Conservation (phyloP, 1,284 basidiomycete species). For the Tetrapyrgos nigripes region DNA sequence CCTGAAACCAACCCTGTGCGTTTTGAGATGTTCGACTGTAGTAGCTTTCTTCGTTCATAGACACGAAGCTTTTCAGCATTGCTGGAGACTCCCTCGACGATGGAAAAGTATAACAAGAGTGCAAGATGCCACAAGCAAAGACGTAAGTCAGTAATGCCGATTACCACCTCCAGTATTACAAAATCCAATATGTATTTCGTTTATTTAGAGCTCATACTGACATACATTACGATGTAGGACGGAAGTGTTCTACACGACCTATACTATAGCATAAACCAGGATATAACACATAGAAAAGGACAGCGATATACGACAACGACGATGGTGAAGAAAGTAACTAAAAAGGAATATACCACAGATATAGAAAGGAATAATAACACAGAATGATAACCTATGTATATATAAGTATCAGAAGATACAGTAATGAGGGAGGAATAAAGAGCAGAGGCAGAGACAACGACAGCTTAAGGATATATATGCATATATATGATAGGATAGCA, state of each 20-base stretch:
- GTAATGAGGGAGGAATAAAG: background rate
- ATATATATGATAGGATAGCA: constrained; percentile 3
- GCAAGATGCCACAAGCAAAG: too few species aligned
- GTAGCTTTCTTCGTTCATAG: too few species aligned
- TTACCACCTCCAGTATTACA: too few species aligned
- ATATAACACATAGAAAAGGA: background rate
- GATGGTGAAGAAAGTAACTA: background rate
- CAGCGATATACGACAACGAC: constrained; percentile 3
- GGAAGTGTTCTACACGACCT: constrained; percentile 22
- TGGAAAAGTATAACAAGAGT: too few species aligned
- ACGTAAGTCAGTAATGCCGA: too few species aligned
- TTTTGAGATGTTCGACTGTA: too few species aligned
- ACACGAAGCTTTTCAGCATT: too few species aligned
- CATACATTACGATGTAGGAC: constrained; percentile 12
- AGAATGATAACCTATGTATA: constrained; percentile 5
- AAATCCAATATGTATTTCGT: too few species aligned
- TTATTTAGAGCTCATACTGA: background rate
- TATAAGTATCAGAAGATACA: constrained; percentile 6
- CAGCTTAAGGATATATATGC: too few species aligned
- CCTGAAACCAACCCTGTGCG: too few species aligned
- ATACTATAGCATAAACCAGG: constrained; percentile 1
- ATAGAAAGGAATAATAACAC: constrained; percentile 8
- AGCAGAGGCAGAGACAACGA: constrained; percentile 2
- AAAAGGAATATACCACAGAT: background rate
- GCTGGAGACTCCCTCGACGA: too few species aligned